Evolutionary conservation across 495 filamentous ascomycete genomes (phyloP).

Genomic region (Podospora pseudopauciseta): DNA sequence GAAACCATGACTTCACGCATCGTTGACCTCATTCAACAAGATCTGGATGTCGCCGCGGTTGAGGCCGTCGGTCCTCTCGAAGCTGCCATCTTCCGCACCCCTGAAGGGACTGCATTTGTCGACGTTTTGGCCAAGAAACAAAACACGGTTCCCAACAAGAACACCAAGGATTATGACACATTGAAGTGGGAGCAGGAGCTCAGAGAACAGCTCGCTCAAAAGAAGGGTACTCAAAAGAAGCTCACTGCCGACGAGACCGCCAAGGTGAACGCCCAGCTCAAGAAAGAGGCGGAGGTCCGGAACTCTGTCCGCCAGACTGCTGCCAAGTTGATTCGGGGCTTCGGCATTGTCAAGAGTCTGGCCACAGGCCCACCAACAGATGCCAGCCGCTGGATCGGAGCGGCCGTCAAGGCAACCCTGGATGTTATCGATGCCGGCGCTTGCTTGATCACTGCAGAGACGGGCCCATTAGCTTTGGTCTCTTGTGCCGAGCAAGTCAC

Average conservation of each 20-base stretch:
- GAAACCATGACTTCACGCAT: conserved; percentile 73
- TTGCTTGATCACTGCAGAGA: conserved; percentile 71
- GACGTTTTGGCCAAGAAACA: conserved; percentile 85
- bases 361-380: conserved; percentile 82
- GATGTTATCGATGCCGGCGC: conserved; percentile 72
- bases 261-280: conserved; percentile 87
- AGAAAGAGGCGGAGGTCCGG: conserved; percentile 79
- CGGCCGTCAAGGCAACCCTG: conserved; percentile 66
- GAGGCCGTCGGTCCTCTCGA: conserved; percentile 74
- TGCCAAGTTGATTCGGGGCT: conserved; percentile 67
- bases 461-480: conserved; percentile 75
- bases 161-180: conserved; percentile 86
- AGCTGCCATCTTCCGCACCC: conserved; percentile 84
- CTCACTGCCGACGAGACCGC: conserved; percentile 81
- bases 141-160: conserved; percentile 67
- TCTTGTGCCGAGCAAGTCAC: conserved; percentile 69
- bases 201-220: conserved; percentile 79
- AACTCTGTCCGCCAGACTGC: conserved; percentile 62
- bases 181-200: conserved; percentile 96
- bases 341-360: conserved; percentile 77
- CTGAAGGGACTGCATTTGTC: conserved; percentile 80
- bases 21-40: conserved; percentile 64
- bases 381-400: conserved; percentile 79
- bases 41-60: conserved; percentile 64
- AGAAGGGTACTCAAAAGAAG: conserved; percentile 89